A percentile compares a stretch with the other conserved stretches of the same genome.
These are phyloP conservation scores for Imleria badia DNA, from an alignment of 768 basidiomycete species.

Conservation along the genomic window DNA sequence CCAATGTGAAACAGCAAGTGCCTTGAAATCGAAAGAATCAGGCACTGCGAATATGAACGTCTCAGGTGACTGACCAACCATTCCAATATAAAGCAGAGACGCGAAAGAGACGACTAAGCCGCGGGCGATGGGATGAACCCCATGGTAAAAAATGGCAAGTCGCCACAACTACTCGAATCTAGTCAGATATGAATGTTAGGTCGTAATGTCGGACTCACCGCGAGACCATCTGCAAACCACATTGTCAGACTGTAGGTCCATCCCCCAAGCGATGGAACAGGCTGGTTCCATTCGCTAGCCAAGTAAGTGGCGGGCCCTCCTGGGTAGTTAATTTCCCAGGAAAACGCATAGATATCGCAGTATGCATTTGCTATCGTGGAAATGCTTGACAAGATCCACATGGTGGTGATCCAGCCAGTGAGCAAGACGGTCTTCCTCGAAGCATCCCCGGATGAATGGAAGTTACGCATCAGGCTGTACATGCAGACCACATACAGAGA, in stretches of 20 bases:
- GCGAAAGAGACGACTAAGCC: not conserved
- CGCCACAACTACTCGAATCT: not conserved
- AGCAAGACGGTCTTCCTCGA: not conserved
- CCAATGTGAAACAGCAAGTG: not conserved
- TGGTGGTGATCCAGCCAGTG: not conserved
- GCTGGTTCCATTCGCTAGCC: not conserved
- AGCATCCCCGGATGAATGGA: not conserved
- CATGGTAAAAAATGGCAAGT: not conserved
- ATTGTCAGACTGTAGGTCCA: not conserved
- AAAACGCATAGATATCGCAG: not conserved
- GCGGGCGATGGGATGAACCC: not conserved
- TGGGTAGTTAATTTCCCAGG: slow-evolving; percentile 1
- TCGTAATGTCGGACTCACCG: not conserved
- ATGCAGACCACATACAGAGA: not conserved
- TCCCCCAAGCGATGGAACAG: not conserved
- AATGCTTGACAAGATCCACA: not conserved
- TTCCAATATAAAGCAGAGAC: not conserved
- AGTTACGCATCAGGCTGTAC: not conserved
- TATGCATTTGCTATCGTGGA: not conserved
- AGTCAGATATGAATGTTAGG: not conserved
- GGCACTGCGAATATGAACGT: not conserved
- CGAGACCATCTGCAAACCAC: not conserved
- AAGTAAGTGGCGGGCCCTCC: not conserved
- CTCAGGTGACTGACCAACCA: not conserved
- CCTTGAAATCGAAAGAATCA: not conserved